phyloP scores from a whole-genome alignment of 2,329 filamentous ascomycete species.

The Alternaria tenuissima region DNA sequence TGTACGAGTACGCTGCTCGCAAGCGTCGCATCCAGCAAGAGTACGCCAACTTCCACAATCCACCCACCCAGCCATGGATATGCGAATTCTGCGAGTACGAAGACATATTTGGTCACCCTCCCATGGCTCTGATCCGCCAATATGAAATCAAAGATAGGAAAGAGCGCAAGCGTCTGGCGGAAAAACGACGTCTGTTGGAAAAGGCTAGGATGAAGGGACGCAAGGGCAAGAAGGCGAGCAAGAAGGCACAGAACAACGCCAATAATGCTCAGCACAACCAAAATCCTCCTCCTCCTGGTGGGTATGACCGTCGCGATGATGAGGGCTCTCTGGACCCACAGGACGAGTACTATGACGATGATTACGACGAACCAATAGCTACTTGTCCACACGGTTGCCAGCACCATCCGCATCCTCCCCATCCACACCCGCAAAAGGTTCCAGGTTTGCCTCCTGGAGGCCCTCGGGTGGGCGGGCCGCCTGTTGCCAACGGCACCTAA shows the following conservation, averaged over 20 bases:
- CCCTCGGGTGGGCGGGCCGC: constrained; percentile 30
- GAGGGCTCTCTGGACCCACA: constrained; percentile 43
- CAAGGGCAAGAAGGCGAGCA: constrained; percentile 84
- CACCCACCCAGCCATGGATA: constrained; percentile 88
- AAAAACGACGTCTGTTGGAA: constrained; percentile 83
- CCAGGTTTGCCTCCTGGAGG: constrained; percentile 36
- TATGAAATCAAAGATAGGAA: constrained; percentile 96
- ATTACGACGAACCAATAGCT: constrained; percentile 44
- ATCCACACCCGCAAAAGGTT: constrained; percentile 31
- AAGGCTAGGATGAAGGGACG: constrained; percentile 94
- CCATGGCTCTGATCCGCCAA: constrained; percentile 82
- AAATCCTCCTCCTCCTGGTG: constrained; percentile 37
- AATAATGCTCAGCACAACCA: constrained; percentile 43
- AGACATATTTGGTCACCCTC: constrained; percentile 88
- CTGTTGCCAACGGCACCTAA: constrained; percentile 42
- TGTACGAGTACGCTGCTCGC: constrained; percentile 77
- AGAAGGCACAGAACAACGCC: constrained; percentile 58
- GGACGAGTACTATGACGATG: constrained; percentile 50
- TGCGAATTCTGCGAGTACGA: constrained; percentile 99
- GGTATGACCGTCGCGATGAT: constrained; percentile 45
- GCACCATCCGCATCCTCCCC: constrained; percentile 40
- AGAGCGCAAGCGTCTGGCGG: constrained; percentile 82
- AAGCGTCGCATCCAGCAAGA: constrained; percentile 80
- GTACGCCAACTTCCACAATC: constrained; percentile 77
- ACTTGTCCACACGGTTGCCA: constrained; percentile 46